phyloP scores from a whole-genome alignment of 2,329 filamentous ascomycete species.

The Clonostachys sp. region DNA sequence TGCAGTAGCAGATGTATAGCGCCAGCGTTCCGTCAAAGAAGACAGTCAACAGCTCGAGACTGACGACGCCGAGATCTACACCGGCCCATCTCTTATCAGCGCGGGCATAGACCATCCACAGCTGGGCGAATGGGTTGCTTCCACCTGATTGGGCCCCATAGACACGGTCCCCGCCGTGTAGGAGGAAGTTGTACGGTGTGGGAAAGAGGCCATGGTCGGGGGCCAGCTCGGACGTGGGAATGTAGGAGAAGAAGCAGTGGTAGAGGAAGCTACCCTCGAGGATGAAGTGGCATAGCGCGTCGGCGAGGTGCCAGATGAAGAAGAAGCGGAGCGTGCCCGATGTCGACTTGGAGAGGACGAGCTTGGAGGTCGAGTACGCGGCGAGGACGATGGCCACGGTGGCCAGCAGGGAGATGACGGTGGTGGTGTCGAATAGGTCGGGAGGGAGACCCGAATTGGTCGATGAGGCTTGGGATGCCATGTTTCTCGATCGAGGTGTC shows the following conservation, averaged over 20 bases:
- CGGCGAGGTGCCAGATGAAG: slow-evolving; percentile 93
- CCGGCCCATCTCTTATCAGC: slow-evolving; percentile 62
- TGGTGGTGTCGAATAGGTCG: slow-evolving; percentile 56
- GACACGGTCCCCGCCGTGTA: slow-evolving; percentile 33
- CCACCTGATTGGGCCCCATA: slow-evolving; percentile 55
- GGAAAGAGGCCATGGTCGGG: slow-evolving; percentile 30
- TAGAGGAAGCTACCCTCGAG: slow-evolving; percentile 91
- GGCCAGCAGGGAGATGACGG: slow-evolving; percentile 51
- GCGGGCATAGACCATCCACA: slow-evolving; percentile 67
- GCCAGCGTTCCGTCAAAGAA: slow-evolving; percentile 58
- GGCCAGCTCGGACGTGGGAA: slow-evolving; percentile 21
- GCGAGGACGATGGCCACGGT: slow-evolving; percentile 45
- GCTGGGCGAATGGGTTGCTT: slow-evolving; percentile 47
- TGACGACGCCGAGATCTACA: slow-evolving; percentile 57
- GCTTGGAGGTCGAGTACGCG: slow-evolving; percentile 44
- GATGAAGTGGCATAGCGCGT: slow-evolving; percentile 84
- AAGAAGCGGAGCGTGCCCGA: slow-evolving; percentile 63
- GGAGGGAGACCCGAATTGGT: slow-evolving; percentile 32
- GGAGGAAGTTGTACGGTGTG: slow-evolving; percentile 48
- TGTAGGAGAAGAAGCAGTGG: slow-evolving; percentile 78
- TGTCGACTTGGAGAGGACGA: slow-evolving; percentile 41
- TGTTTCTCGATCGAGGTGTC: too few relatives aligned
- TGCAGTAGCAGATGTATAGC: slow-evolving; percentile 54
- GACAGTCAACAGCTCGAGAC: slow-evolving; percentile 62
- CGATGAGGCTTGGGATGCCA: too few relatives aligned